Evolutionary conservation across 139 green algal species (phyloP).

Genomic region (Closterium sp.): DNA sequence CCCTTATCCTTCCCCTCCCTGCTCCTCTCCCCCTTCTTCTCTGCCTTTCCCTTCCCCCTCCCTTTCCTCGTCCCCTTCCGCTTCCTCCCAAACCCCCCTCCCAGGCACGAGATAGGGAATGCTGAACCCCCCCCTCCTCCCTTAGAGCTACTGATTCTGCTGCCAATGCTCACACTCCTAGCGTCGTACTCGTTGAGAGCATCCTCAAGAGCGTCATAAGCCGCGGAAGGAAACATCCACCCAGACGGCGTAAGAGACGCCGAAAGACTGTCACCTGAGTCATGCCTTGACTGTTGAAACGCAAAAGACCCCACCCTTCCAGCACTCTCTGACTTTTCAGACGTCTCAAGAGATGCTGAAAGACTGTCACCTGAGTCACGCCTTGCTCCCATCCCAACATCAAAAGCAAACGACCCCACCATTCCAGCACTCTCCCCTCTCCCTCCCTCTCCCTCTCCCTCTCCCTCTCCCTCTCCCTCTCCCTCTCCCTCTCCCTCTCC

Average conservation of each 20-base stretch:
- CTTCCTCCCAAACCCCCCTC: background rate
- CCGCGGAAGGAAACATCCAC: background rate
- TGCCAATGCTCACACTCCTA: background rate
- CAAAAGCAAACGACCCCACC: too few relatives aligned
- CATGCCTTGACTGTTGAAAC: background rate
- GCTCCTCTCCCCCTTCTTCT: background rate
- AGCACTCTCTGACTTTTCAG: background rate
- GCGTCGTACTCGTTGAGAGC: background rate
- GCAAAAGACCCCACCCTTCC: too few relatives aligned
- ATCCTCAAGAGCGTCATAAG: background rate
- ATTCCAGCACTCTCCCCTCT: too few relatives aligned
- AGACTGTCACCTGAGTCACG: background rate
- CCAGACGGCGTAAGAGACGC: background rate
- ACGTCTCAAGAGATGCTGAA: background rate
- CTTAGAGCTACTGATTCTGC: background rate
- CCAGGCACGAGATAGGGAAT: background rate
- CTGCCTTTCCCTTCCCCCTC: background rate
- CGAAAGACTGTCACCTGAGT: background rate
- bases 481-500: too few relatives aligned
- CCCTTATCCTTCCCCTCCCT: background rate
- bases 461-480: too few relatives aligned
- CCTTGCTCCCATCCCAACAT: too few relatives aligned
- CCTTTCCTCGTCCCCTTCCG: background rate
- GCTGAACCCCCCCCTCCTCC: background rate
- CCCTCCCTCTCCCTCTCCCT: too few relatives aligned